Evolutionary conservation across 139 green algal species (phyloP).

Genomic region (Gonium pectorale): DNA sequence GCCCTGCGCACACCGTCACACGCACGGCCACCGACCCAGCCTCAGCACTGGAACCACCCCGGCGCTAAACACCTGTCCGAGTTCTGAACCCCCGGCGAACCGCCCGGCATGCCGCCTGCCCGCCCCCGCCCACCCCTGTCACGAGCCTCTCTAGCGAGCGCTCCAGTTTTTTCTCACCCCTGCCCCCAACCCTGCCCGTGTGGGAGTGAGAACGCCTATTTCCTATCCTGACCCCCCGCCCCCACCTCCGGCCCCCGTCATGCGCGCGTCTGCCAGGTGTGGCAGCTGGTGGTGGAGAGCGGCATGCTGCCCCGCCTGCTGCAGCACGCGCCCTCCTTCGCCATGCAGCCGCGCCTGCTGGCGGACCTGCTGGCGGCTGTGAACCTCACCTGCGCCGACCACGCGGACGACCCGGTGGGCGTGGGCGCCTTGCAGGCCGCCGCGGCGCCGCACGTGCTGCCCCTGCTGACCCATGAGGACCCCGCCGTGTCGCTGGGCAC

Average conservation of each 20-base stretch:
- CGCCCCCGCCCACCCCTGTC: no score
- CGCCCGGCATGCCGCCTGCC: no score
- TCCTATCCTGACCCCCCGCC: neutral
- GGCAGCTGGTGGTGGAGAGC: conserved; percentile 32
- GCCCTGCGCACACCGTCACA: no score
- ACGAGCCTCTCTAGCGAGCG: no score
- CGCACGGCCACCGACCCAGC: no score
- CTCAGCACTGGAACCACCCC: no score
- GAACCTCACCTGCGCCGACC: neutral
- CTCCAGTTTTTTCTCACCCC: no score
- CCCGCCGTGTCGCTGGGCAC: neutral
- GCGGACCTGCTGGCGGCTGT: neutral
- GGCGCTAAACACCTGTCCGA: no score
- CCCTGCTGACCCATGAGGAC: conserved; percentile 21
- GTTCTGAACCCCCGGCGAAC: no score
- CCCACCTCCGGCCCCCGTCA: neutral
- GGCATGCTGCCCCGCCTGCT: conserved; percentile 34
- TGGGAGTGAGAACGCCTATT: no score
- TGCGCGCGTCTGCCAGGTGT: conserved; percentile 33
- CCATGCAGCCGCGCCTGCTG: conserved; percentile 3
- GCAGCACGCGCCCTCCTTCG: conserved; percentile 22
- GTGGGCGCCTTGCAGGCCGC: conserved; percentile 34
- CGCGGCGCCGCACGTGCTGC: conserved; percentile 22
- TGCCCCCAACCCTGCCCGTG: no score
- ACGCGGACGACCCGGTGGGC: neutral